Evolutionary conservation across 306 rosid species (phyloP).

Genomic region (Amphicarpaea edgeworthii): DNA sequence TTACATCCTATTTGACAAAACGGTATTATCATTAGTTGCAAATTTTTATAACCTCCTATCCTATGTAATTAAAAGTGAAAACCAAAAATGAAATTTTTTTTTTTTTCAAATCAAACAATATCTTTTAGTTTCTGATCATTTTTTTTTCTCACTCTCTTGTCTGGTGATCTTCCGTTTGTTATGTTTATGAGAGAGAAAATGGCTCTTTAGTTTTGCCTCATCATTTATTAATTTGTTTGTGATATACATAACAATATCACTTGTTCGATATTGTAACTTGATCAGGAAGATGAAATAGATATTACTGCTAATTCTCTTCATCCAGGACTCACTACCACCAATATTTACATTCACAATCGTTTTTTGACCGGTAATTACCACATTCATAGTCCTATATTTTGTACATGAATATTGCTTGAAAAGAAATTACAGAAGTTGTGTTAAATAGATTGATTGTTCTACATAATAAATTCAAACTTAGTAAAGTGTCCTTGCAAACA

Average conservation of each 20-base stretch:
- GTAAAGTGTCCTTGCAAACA: slow-evolving; percentile 1
- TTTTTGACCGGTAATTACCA: slow-evolving; percentile 47
- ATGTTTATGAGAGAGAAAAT: neutral
- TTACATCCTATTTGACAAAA: no score
- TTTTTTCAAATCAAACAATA: neutral
- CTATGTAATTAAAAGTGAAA: no score
- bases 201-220: neutral
- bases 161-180: neutral
- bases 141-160: neutral
- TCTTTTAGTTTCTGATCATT: neutral
- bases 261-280: slow-evolving; percentile 34
- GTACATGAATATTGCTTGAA: neutral
- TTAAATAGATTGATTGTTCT: neutral
- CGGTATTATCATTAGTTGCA: no score
- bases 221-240: neutral
- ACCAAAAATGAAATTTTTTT: no score
- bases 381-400: neutral
- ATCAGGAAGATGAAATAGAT: slow-evolving; percentile 69
- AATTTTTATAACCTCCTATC: no score
- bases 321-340: slow-evolving; percentile 71
- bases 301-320: slow-evolving; percentile 87
- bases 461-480: neutral
- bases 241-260: neutral
- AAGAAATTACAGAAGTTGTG: neutral
- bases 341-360: slow-evolving; percentile 60